These are phyloP conservation scores for Colletotrichum truncatum DNA, from an alignment of 2,329 filamentous ascomycete species.

Conservation along the genomic window DNA sequence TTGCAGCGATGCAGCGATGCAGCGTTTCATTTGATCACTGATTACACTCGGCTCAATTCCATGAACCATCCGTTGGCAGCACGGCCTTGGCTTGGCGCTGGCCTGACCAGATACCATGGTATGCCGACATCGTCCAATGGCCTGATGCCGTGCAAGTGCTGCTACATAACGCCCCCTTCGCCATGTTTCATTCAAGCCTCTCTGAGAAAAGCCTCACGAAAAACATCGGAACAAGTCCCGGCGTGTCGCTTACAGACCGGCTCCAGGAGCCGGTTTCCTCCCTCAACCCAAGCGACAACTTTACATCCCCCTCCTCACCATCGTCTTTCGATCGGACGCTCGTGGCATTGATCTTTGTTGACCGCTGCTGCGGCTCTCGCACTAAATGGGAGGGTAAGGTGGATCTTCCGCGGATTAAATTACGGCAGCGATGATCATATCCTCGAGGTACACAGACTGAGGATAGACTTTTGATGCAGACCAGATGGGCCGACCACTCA, in stretches of 20 bases:
- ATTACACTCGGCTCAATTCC: background rate
- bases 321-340: background rate
- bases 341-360: background rate
- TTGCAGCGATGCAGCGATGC: background rate
- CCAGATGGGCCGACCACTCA: constrained; percentile 15
- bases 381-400: background rate
- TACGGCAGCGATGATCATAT: background rate
- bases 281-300: background rate
- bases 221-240: background rate
- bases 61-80: background rate
- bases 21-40: background rate
- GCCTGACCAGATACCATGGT: constrained; percentile 8
- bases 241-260: background rate
- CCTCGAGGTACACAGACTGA: constrained; percentile 1
- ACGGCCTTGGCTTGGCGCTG: constrained; percentile 10
- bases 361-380: background rate
- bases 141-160: constrained; percentile 8
- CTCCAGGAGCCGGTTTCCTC: constrained; percentile 3
- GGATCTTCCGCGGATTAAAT: background rate
- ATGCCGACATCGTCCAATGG: constrained; percentile 3
- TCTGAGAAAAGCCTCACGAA: background rate
- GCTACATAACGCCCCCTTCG: background rate
- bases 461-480: background rate
- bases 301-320: background rate
- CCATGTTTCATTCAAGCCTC: constrained; percentile 2